Evolutionary conservation across 345 rosid genomes (phyloP), one percentile per base, ranked within the genome.

Genomic region (Populus nigra): DNA sequence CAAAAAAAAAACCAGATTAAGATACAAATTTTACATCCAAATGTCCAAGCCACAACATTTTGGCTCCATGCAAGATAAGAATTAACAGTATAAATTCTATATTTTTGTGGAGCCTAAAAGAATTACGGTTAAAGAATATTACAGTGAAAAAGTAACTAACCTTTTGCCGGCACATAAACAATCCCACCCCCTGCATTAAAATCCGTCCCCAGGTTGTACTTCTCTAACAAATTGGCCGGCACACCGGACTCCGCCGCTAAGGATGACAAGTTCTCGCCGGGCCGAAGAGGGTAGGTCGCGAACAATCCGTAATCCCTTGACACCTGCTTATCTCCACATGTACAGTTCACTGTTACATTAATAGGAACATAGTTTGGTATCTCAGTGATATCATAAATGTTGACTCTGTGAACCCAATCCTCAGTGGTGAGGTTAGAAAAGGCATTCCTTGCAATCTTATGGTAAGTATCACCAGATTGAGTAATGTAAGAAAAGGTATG

Each of bases 311-410:
- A 89, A 31, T 73, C 72, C 22, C 62, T 59, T n/a, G 92, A 89
- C 13, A 83, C 79, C n/a, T 27, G 55, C 31, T 70, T 59, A 25
- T 85, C 69, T 23, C 92, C 88, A 43, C 92, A 89, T 0, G 90
- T 85, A 78, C 90, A 89, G 43, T 87, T 87, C 39, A 89, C 79
- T 4, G 92, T 86, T 20, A 87, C 87, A 69, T 89, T 87, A 25
- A 89, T 84, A 5, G 15, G 20, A 27, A 16, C 83, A 15, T 22
- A 0, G 16, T 61, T 70, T 0, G 90, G 90, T 5, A 89, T 83
- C 18, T 39, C 25, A 0, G 77, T 79, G 3, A 80, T 35, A 5
- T 83, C 83, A 73, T 73, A 87, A 47, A 3, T 12, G 43, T 87
- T 84, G 74, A 89, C 87, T 53, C 88, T 68, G 1, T 71, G 78